phyloP scores from a whole-genome alignment of 768 basidiomycete genomes.

The Russula brevipes region DNA sequence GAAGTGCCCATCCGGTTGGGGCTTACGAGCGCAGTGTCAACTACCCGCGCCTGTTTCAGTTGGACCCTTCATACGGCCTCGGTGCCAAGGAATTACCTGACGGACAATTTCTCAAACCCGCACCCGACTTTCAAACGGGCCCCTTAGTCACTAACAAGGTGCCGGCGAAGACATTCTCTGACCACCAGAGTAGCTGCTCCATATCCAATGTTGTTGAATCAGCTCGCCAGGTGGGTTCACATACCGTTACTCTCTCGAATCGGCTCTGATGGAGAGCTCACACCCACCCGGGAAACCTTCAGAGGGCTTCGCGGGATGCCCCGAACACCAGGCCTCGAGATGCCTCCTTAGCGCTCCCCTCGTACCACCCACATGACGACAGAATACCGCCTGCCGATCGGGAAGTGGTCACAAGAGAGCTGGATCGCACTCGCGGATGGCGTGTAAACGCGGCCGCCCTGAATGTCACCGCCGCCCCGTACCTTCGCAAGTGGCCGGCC shows the following conservation, averaged over 20 bases:
- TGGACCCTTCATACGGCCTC: constrained; percentile 7
- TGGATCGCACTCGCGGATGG: constrained; percentile 3
- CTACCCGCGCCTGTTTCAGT: constrained; percentile 18
- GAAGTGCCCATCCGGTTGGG: constrained; percentile 21
- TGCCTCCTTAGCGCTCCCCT: background rate
- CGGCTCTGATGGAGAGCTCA: constrained; percentile 2
- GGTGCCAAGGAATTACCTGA: constrained; percentile 2
- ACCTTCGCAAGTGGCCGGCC: constrained; percentile 11
- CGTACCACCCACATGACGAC: constrained; percentile 13
- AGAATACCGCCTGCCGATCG: constrained; percentile 6
- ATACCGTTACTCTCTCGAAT: background rate
- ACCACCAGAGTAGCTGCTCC: constrained; percentile 3
- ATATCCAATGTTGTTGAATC: constrained; percentile 8
- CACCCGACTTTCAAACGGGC: constrained; percentile 1
- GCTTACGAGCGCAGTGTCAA: constrained; percentile 15
- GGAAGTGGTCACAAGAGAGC: constrained; percentile 12
- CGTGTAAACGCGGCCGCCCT: constrained; percentile 4
- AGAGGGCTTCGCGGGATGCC: background rate
- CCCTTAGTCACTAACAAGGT: background rate
- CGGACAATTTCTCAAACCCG: constrained; percentile 9
- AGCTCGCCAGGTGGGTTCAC: constrained; percentile 10
- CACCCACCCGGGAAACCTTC: constrained; percentile 1
- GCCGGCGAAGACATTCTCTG: constrained; percentile 1
- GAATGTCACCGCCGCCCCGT: constrained; percentile 6
- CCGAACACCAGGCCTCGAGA: constrained; percentile 1